Evolutionary conservation across 2,329 filamentous ascomycete genomes (phyloP).

Genomic region (Atkinsonella texensis): DNA sequence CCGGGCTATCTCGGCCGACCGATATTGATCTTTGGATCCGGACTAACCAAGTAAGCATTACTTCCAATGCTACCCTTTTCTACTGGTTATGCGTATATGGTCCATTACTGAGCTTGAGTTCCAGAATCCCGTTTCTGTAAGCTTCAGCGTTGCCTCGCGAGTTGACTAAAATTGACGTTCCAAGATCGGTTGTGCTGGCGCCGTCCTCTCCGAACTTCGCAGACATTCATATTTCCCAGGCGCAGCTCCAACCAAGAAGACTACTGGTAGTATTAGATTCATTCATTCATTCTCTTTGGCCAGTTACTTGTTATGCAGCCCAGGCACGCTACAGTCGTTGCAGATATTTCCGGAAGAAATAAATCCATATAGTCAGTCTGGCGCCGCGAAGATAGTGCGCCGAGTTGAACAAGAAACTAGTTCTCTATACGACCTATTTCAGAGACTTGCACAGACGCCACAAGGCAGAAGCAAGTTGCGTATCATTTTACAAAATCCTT

Average conservation of each 20-base stretch:
- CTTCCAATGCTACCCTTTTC: neutral
- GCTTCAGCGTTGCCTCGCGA: neutral
- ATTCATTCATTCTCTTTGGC: constrained; percentile 55
- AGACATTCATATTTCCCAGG: constrained; percentile 38
- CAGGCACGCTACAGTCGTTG: constrained; percentile 67
- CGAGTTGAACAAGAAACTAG: constrained; percentile 66
- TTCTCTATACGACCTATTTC: constrained; percentile 76
- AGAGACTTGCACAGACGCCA: constrained; percentile 59
- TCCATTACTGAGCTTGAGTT: constrained; percentile 42
- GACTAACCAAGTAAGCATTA: neutral
- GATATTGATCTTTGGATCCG: neutral
- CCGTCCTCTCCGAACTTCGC: constrained; percentile 67
- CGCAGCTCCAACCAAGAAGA: neutral
- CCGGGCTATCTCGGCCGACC: neutral
- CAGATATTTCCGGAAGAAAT: constrained; percentile 76
- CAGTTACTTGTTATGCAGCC: constrained; percentile 62
- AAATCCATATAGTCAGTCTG: constrained; percentile 70
- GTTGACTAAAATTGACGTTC: constrained; percentile 5
- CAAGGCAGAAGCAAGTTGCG: constrained; percentile 66
- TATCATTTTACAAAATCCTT: constrained; percentile 74
- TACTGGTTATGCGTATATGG: neutral
- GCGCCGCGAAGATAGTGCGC: constrained; percentile 33
- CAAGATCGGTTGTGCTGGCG: constrained; percentile 73
- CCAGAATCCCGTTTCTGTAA: constrained; percentile 58
- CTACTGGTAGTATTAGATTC: neutral